Base-by-base conservation (phyloP, 768 basidiomycete genomes). In the Solioccasus polychromus region DNA sequence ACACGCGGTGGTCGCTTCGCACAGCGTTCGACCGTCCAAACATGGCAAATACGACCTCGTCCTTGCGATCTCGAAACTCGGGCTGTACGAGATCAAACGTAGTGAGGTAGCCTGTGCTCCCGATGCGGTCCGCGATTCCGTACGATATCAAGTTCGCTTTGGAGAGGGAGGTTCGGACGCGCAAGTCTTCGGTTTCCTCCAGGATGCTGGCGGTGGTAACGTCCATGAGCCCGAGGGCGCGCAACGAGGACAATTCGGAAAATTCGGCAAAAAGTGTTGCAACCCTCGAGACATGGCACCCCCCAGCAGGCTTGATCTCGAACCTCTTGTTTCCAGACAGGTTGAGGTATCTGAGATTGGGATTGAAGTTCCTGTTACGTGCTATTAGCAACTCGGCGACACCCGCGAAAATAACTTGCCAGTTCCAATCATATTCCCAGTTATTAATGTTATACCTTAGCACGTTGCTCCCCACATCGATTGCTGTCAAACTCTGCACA, bases 381-480 rank as follows among this genome's bases (percentile, higher is more conserved):
- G 18, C 42, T 3, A 8, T 15, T 2, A 6, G 51, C 32, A 48
- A 45, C 38, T 31, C 14, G 12, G 35, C 10, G 7, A 34, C 4
- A 10, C 7, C 47, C 25, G 22, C 32, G 25, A 30, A 23, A 37
- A 18, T 19, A n/a, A n/a, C 80, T 39, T 53, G 95, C 95, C 96
- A 97, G 63, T 99, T 98, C 94, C 94, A 98, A 68, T 99, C 96
- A 65, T 93, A 98, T 63, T 95, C 91, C 86, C 86, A 93, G 59
- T 99, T 99, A 54, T 91, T 88, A 55, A 96, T 92, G 62, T 98
- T 99, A 68, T 98, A 98, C 76, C 88, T 91, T 66, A 99, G 72
- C 42, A 82, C 67, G 63, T 99, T 99, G 63, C 86, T 93, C 7
- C 96, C 94, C 5, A 89, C 94, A 61, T 99, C 96, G 55, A 99